phyloP scores from a whole-genome alignment of 768 basidiomycete species.

The Lactarius indigo region DNA sequence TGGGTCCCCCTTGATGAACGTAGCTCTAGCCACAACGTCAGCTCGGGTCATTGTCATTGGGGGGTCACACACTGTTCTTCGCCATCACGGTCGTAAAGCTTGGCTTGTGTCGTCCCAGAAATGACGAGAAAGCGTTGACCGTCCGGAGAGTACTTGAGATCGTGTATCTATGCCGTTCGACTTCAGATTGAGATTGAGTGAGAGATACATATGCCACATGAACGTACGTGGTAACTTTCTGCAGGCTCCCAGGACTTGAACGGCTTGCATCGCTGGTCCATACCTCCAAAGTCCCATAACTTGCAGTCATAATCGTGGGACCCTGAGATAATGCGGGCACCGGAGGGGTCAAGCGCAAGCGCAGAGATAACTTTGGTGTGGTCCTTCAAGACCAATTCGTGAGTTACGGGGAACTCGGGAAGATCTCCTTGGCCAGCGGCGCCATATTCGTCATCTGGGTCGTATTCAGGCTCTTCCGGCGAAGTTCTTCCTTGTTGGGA shows the following conservation, averaged over 20 bases:
- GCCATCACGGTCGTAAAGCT: conserved; percentile 88
- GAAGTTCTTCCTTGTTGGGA: background rate
- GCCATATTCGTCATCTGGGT: conserved; percentile 42
- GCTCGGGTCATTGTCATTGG: conserved; percentile 35
- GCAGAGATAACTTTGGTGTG: conserved; percentile 96
- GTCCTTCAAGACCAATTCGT: conserved; percentile 90
- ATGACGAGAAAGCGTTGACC: conserved; percentile 83
- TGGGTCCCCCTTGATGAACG: conserved; percentile 90
- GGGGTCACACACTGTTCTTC: conserved; percentile 74
- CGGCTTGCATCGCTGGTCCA: conserved; percentile 85
- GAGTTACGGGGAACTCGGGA: conserved; percentile 78
- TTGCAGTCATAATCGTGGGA: conserved; percentile 98
- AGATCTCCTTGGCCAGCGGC: conserved; percentile 44
- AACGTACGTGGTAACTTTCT: conserved; percentile 81
- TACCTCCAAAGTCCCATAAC: conserved; percentile 99
- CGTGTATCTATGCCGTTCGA: conserved; percentile 62
- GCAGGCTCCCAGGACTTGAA: conserved; percentile 97
- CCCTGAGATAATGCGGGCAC: conserved; percentile 86
- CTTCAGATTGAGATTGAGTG: conserved; percentile 11
- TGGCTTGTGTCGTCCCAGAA: conserved; percentile 85
- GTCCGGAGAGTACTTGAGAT: conserved; percentile 84
- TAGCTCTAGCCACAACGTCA: conserved; percentile 60
- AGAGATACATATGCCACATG: conserved; percentile 23
- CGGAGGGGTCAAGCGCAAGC: conserved; percentile 87
- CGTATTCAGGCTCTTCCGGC: conserved; percentile 34